These are phyloP conservation scores for Balakata baccata DNA, from an alignment of 345 rosid genomes.

Conservation along the genomic window DNA sequence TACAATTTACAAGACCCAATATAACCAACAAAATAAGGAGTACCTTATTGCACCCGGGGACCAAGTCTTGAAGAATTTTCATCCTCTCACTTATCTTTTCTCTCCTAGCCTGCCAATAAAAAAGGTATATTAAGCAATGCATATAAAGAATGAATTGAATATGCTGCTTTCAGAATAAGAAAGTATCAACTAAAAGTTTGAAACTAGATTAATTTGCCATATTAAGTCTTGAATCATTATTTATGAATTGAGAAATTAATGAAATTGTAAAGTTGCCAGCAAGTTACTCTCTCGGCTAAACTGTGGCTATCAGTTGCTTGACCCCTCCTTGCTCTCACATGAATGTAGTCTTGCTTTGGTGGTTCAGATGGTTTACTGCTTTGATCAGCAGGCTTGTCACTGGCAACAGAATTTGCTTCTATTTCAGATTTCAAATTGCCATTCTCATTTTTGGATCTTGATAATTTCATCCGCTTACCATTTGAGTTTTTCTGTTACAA, in stretches of 20 bases:
- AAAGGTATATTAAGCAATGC: background rate
- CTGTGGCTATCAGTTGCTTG: constrained; percentile 40
- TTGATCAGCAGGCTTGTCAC: constrained; percentile 12
- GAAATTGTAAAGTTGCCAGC: background rate
- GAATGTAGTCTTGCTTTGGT: constrained; percentile 32
- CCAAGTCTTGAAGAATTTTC: constrained; percentile 85
- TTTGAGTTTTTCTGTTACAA: constrained; percentile 27
- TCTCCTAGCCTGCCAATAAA: constrained; percentile 64
- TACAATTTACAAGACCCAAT: no score
- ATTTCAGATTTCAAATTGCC: constrained; percentile 10
- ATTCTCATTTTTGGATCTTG: constrained; percentile 11
- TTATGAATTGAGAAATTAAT: background rate
- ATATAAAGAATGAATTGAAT: background rate
- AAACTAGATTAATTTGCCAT: background rate
- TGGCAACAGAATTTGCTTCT: constrained; percentile 21
- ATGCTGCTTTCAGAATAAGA: background rate
- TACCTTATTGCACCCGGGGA: constrained; percentile 90
- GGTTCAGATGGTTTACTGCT: constrained; percentile 18
- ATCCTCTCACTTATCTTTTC: constrained; percentile 91
- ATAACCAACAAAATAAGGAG: background rate
- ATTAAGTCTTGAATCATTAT: background rate
- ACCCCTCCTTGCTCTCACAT: constrained; percentile 35
- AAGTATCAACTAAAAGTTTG: background rate
- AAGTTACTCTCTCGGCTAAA: constrained; percentile 36
- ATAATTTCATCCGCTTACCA: constrained; percentile 20